Conservation (phyloP, 208 protist genomes). For the Trypanosoma conorhini region DNA sequence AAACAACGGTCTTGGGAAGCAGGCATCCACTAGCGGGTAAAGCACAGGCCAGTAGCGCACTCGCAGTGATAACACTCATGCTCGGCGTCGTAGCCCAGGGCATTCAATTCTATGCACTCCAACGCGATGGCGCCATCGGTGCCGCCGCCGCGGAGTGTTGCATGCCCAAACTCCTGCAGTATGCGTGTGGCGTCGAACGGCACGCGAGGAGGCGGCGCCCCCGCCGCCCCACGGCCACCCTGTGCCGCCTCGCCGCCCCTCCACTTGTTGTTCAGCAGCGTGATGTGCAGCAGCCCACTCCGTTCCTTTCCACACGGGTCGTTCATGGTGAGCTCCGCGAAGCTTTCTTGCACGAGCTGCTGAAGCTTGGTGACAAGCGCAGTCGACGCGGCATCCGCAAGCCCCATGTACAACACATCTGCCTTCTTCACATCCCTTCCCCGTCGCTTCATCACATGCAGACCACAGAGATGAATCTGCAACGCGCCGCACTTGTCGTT, state of each 20-base stretch:
- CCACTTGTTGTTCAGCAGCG: conserved; percentile 86
- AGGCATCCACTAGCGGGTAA: not conserved
- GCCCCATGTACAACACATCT: conserved; percentile 77
- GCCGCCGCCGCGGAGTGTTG: conserved; percentile 6
- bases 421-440: conserved; percentile 35
- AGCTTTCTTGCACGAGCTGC: conserved; percentile 44
- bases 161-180: conserved; percentile 22
- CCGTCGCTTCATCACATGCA: conserved; percentile 52
- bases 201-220: not conserved
- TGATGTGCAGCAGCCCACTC: conserved; percentile 66
- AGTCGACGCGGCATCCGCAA: conserved; percentile 38
- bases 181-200: conserved; percentile 23
- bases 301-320: conserved; percentile 33
- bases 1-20: not conserved
- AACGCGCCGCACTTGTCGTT: not conserved
- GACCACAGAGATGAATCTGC: conserved; percentile 37
- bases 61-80: conserved; percentile 21
- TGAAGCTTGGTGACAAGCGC: conserved; percentile 41
- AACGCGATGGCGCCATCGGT: conserved; percentile 12
- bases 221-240: not conserved
- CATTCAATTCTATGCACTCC: conserved; percentile 22
- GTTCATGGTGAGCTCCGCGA: conserved; percentile 56
- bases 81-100: conserved; percentile 9
- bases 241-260: not conserved
- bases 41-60: conserved; percentile 7